Percentiles rank a stretch among this genome's conserved stretches.
Evolutionary conservation across 2,329 filamentous ascomycete species (phyloP).

Genomic region (Capronia americana): DNA sequence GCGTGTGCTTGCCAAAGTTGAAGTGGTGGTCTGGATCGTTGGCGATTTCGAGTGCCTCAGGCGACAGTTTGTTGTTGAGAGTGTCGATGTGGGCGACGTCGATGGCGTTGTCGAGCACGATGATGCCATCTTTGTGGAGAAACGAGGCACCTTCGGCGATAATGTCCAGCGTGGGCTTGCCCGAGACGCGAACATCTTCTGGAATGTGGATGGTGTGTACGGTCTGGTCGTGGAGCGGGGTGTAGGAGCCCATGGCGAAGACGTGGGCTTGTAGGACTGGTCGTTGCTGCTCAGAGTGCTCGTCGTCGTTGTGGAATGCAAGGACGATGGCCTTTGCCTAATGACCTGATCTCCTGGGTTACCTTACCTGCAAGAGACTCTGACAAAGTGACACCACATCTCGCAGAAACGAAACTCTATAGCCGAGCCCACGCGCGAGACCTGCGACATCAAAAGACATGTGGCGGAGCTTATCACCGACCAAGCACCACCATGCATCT

Average conservation of each 20-base stretch:
- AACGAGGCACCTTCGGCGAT: slow-evolving; percentile 38
- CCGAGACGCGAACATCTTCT: slow-evolving; percentile 30
- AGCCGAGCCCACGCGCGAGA: slow-evolving; percentile 14
- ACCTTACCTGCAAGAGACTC: background rate
- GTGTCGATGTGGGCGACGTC: slow-evolving; percentile 43
- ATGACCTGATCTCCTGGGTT: background rate
- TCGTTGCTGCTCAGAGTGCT: background rate
- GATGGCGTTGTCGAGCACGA: slow-evolving; percentile 49
- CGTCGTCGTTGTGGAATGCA: background rate
- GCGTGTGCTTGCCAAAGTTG: slow-evolving; percentile 46
- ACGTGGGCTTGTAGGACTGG: background rate
- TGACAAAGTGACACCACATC: background rate
- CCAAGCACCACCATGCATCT: slow-evolving; percentile 12
- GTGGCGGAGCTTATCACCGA: slow-evolving; percentile 17
- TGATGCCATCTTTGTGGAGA: slow-evolving; percentile 48
- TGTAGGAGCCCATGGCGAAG: slow-evolving; percentile 35
- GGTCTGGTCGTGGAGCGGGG: slow-evolving; percentile 32
- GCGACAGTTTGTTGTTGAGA: slow-evolving; percentile 41
- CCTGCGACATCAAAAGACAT: background rate
- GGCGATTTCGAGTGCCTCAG: slow-evolving; percentile 46
- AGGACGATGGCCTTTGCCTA: background rate
- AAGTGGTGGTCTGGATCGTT: slow-evolving; percentile 39
- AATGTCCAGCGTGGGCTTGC: slow-evolving; percentile 32
- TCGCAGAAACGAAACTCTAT: slow-evolving; percentile 7
- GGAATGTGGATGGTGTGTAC: slow-evolving; percentile 37